Percentiles rank a stretch among this genome's conserved stretches.
Evolutionary conservation across 2,329 filamentous ascomycete genomes (phyloP).

Genomic region (Diaporthe ampelina): DNA sequence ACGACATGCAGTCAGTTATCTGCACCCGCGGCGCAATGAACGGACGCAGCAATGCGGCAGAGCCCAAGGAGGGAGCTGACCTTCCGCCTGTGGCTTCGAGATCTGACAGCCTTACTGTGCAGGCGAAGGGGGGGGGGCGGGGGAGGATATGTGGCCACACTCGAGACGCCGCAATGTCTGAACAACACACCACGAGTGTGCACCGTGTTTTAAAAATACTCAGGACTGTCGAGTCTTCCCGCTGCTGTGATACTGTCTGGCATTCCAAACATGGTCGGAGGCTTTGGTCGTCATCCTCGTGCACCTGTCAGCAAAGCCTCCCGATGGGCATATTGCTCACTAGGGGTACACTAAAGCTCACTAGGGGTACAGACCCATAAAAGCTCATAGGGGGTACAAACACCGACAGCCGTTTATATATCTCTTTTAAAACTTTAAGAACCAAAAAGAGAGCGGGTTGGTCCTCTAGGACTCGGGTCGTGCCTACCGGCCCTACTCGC

Average conservation of each 20-base stretch:
- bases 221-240: neutral
- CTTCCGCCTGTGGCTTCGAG: slow-evolving; percentile 26
- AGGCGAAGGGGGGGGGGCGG: neutral
- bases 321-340: too few relatives aligned
- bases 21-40: slow-evolving; percentile 10
- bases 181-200: neutral
- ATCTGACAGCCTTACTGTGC: slow-evolving; percentile 10
- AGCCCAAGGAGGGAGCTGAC: slow-evolving; percentile 4
- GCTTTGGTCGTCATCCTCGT: neutral
- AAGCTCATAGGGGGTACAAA: too few relatives aligned
- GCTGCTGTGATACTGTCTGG: neutral
- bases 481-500: too few relatives aligned
- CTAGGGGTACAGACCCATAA: too few relatives aligned
- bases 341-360: too few relatives aligned
- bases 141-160: neutral
- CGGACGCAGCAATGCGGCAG: slow-evolving; percentile 24
- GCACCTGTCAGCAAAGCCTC: neutral
- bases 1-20: neutral
- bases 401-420: too few relatives aligned
- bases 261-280: neutral
- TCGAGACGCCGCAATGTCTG: slow-evolving; percentile 8
- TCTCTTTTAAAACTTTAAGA: too few relatives aligned
- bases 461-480: too few relatives aligned
- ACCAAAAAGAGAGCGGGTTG: too few relatives aligned
- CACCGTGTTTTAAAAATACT: slow-evolving; percentile 21